These are phyloP conservation scores for Phlyctochytrium arcticum DNA, from an alignment of 192 early-diverging fungal genomes.

Conservation along the genomic window DNA sequence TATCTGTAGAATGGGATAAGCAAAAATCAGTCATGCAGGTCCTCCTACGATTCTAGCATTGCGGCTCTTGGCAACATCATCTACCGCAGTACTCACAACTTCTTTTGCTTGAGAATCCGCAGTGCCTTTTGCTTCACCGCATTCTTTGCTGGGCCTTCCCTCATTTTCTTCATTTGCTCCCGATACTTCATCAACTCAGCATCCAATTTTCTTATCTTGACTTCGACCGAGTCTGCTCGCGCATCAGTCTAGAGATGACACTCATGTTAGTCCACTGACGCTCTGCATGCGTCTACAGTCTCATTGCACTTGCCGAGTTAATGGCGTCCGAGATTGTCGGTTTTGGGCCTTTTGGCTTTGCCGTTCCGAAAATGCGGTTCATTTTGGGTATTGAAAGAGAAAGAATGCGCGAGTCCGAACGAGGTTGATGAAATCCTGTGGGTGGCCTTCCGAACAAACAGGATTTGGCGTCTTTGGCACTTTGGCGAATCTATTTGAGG, in stretches of 20 bases:
- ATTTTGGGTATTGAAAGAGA: slow-evolving; percentile 7
- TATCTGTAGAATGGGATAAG: slow-evolving; percentile 45
- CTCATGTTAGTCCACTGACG: neutral
- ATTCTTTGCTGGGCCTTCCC: slow-evolving; percentile 60
- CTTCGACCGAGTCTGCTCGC: slow-evolving; percentile 81
- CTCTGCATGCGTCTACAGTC: neutral
- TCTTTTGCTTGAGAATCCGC: slow-evolving; percentile 88
- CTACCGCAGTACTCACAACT: slow-evolving; percentile 53
- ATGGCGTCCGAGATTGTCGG: slow-evolving; percentile 90
- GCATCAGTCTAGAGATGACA: slow-evolving; percentile 67
- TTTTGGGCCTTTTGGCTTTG: slow-evolving; percentile 77
- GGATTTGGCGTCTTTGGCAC: no score
- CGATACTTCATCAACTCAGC: slow-evolving; percentile 85
- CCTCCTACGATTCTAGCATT: neutral
- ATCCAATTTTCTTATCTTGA: slow-evolving; percentile 92
- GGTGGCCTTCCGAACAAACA: no score
- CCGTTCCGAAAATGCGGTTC: slow-evolving; percentile 92
- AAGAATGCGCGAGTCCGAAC: no score
- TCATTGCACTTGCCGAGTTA: slow-evolving; percentile 40
- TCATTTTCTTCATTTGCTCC: slow-evolving; percentile 93
- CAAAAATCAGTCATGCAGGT: neutral
- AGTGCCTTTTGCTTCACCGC: slow-evolving; percentile 90
- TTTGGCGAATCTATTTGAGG: no score
- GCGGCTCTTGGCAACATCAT: neutral
- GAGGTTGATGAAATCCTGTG: no score